A percentile compares a stretch with the other conserved stretches of the same genome.
Conservation (phyloP, 179 eudicot genomes). For the Beta lomatogona region DNA sequence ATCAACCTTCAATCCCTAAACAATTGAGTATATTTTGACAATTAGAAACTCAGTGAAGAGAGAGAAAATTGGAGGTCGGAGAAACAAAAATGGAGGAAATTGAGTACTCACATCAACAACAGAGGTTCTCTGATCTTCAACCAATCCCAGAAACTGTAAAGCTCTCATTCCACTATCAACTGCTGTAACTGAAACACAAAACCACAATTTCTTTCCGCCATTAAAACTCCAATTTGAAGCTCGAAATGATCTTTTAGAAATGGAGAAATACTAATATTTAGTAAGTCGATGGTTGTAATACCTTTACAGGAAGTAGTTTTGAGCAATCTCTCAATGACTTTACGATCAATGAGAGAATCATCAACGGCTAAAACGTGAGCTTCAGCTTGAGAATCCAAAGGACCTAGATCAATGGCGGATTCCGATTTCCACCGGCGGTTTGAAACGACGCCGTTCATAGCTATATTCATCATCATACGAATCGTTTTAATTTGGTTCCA, state of each 20-base stretch:
- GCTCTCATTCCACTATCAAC: slow-evolving; percentile 56
- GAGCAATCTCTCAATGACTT: slow-evolving; percentile 76
- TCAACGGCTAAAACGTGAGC: slow-evolving; percentile 89
- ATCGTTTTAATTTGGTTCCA: background rate
- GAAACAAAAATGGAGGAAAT: background rate
- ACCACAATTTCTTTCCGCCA: slow-evolving; percentile 5
- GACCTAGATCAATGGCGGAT: slow-evolving; percentile 22
- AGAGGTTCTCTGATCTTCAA: slow-evolving; percentile 33
- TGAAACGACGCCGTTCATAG: slow-evolving; percentile 39
- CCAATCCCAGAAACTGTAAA: slow-evolving; percentile 43
- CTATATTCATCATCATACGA: slow-evolving; percentile 28
- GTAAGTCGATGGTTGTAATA: slow-evolving; percentile 12
- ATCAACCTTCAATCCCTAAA: slow-evolving; percentile 78
- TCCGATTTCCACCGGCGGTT: slow-evolving; percentile 35
- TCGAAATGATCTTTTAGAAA: background rate
- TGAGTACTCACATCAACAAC: slow-evolving; percentile 27
- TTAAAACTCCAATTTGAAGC: slow-evolving; percentile 1
- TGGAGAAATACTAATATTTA: too few species aligned
- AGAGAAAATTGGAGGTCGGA: too few species aligned
- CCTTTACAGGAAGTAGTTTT: slow-evolving; percentile 85
- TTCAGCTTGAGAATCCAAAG: slow-evolving; percentile 25
- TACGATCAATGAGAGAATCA: slow-evolving; percentile 81
- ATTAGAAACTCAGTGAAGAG: background rate
- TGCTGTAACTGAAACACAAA: slow-evolving; percentile 35
- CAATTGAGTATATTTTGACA: background rate